phyloP scores from a whole-genome alignment of 768 basidiomycete species.

The Trichaptum fuscoviolaceum region DNA sequence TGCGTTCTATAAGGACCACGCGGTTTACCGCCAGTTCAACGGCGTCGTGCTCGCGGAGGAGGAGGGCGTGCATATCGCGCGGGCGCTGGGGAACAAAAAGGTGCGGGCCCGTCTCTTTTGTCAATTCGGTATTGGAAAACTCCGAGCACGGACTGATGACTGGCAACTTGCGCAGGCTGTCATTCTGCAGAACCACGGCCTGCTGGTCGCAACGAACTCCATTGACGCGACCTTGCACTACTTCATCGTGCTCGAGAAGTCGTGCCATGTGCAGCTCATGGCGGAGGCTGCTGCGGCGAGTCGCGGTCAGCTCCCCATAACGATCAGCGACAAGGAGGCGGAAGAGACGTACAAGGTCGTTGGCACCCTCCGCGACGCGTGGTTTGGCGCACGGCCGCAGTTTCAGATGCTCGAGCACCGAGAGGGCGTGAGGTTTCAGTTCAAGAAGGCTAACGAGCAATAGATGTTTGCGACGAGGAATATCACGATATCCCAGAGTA shows the following conservation, averaged over 20 bases:
- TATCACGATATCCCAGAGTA: background rate
- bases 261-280: constrained; percentile 43
- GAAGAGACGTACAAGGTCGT: constrained; percentile 16
- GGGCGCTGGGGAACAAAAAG: constrained; percentile 22
- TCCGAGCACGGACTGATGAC: background rate
- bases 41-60: constrained; percentile 30
- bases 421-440: constrained; percentile 24
- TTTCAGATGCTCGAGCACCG: constrained; percentile 32
- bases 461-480: background rate
- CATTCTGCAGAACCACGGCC: constrained; percentile 24
- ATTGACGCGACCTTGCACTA: constrained; percentile 40
- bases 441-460: background rate
- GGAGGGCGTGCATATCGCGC: constrained; percentile 29
- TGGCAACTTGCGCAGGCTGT: constrained; percentile 15
- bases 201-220: constrained; percentile 30
- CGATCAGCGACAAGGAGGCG: constrained; percentile 23
- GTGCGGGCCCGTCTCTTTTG: constrained; percentile 11
- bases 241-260: constrained; percentile 37
- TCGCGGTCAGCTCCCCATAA: constrained; percentile 15
- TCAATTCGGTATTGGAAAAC: background rate
- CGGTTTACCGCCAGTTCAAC: constrained; percentile 25
- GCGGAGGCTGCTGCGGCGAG: constrained; percentile 36
- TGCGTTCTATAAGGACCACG: constrained; percentile 29
- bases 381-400: constrained; percentile 34
- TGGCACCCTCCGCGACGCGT: constrained; percentile 24